Evolutionary conservation across 1,284 basidiomycete genomes (phyloP), one percentile per base, ranked within the genome.

Genomic region (Coriolopsis trogii): DNA sequence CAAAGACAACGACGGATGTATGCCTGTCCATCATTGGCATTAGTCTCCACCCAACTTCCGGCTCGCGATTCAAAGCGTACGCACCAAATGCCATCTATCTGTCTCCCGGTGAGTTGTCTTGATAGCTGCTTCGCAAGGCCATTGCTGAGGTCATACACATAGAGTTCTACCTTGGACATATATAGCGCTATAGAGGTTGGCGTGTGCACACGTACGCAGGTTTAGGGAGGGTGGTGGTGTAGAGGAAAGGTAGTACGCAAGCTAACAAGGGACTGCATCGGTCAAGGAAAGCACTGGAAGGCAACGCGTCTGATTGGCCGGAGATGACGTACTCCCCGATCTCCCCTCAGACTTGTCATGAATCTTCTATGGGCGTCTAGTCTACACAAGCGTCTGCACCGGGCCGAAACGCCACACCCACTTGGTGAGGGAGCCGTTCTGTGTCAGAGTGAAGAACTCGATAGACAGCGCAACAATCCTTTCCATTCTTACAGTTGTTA

Each of bases 131-230:
- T 78, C 3, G 92, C 93, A 62, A 95, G 77, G 38, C 93, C 93
- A 67, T 88, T 84, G 66, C 85, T 93, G 49, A 95, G 84, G 67
- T 97, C 94, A 70, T 97, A 97, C 0, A 96, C 85, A 64, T 94
- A 95, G 31, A 97, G 80, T 47, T 72, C 57, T 6, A 70, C 69
- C 42, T 59, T 62, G 1, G 64, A 53, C 67, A 68, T 68, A 10
- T 42, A 55, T 24, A 13, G 25, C 20, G 36, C 1, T 29, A n/a
- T n/a, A n/a, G 33, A 18, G 3, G 6, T 36, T 9, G 33, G 16
- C 5, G 33, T 36, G 9, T n/a, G n/a, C n/a, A n/a, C n/a, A n/a
- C n/a, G 33, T 36, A 36, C 16, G 20, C 7, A 36, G 31, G 7
- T n/a, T 18, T n/a, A 18, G 33, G 16, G 15, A 18, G n/a, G 33